Evolutionary conservation across 2,329 filamentous ascomycete genomes (phyloP).

Genomic region (Lachnellula subtilissima): DNA sequence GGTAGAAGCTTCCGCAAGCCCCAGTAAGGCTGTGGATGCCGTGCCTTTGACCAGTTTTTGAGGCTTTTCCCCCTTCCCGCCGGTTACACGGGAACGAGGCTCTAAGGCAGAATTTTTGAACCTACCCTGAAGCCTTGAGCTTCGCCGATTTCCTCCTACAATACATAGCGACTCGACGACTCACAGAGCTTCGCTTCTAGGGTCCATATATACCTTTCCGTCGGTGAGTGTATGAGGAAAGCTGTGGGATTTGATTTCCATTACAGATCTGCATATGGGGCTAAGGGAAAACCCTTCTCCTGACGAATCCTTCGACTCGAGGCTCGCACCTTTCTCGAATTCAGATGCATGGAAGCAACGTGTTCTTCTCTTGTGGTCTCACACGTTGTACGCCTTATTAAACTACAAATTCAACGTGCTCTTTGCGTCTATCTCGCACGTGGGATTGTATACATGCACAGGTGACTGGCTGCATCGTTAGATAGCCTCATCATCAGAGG

Average conservation of each 20-base stretch:
- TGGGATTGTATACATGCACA: neutral
- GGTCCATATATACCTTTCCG: neutral
- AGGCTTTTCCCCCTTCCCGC: neutral
- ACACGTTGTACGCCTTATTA: neutral
- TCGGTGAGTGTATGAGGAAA: constrained; percentile 1
- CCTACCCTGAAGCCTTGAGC: neutral
- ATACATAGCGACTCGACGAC: neutral
- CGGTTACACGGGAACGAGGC: neutral
- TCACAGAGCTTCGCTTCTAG: neutral
- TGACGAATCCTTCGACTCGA: constrained; percentile 2
- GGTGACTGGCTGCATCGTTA: neutral
- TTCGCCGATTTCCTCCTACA: neutral
- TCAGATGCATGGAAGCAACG: neutral
- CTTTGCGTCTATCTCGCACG: neutral
- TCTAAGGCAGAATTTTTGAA: neutral
- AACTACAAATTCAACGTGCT: neutral
- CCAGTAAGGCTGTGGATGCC: constrained; percentile 2
- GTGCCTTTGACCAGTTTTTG: neutral
- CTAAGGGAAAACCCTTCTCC: neutral
- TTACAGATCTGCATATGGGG: constrained; percentile 1
- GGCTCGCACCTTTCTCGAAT: neutral
- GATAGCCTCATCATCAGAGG: neutral
- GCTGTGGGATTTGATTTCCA: neutral
- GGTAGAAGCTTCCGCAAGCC: neutral
- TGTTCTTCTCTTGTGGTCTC: neutral